Evolutionary conservation across 192 early-diverging fungal species (phyloP), one percentile per base, ranked within the genome.

Genomic region (Gamsiella multidivaricata): DNA sequence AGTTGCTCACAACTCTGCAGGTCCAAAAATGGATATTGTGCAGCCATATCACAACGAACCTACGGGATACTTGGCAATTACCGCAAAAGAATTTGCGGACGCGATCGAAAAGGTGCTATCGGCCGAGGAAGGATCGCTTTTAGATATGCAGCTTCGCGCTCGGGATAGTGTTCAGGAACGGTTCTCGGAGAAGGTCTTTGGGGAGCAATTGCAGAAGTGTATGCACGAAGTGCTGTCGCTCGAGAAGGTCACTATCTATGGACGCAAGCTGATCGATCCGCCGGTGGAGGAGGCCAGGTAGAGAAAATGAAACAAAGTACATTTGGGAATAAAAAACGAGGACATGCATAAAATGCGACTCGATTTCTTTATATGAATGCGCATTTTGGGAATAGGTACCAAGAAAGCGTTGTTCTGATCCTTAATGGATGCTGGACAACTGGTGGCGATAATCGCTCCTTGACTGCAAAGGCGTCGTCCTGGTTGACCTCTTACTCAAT

Each of bases 21-120:
- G 95, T 0, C 95, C 95, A 5, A 90, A 92, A 63, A 81, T 89
- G 82, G 95, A 97, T 74, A 97, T 96, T 80, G 88, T 97, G 2
- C 70, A 70, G 0, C 78, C 81, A 2, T 86, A 84, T 47, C 65
- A 81, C 57, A 82, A 68, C 31, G 36, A 80, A 26, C 78, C 74
- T 1, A 80, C 85, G 66, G 92, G 92, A 9, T 92, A 87, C 65
- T 73, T 92, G 50, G 93, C 91, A 7, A 74, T 70, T 14, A 81
- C 84, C 26, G 79, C 75, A 0, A 81, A 91, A 20, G 86, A 88
- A 49, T 97, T 91, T 86, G 92, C 94, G 2, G 65, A 80, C 10
- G 83, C 83, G 9, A 61, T 97, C 18, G 32, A 68, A 10, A 81
- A 73, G 10, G 82, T 78, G 5, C 61, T 89, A 17, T 46, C 78